Conservation (phyloP, 2,329 filamentous ascomycete species). For the Ascochyta koolunga region DNA sequence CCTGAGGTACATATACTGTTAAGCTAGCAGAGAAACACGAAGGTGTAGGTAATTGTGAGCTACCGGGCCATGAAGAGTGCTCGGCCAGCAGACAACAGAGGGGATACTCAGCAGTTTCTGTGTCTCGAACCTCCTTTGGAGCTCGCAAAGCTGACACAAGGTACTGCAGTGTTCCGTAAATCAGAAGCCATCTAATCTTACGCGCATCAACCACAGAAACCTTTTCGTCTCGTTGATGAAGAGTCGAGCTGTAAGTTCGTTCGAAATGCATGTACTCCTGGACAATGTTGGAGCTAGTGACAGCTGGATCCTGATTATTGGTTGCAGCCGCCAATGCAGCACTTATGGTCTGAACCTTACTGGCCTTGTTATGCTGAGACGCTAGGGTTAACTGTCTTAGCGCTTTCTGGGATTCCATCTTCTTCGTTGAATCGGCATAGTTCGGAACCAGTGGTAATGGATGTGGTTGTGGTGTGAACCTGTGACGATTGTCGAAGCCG, state of each 20-base stretch:
- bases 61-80: conserved; percentile 48
- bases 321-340: conserved; percentile 60
- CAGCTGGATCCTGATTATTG: conserved; percentile 48
- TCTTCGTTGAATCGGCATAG: conserved; percentile 35
- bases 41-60: conserved; percentile 22
- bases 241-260: conserved; percentile 59
- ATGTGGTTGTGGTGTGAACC: conserved; percentile 65
- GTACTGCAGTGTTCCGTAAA: conserved; percentile 77
- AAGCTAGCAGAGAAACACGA: background rate
- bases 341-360: conserved; percentile 58
- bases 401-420: conserved; percentile 41
- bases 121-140: conserved; percentile 66
- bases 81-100: conserved; percentile 56
- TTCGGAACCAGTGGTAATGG: conserved; percentile 70
- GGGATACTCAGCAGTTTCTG: conserved; percentile 64
- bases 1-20: conserved; percentile 21
- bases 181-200: conserved; percentile 78
- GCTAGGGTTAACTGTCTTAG: conserved; percentile 46
- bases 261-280: conserved; percentile 74
- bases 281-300: conserved; percentile 61
- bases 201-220: conserved; percentile 69
- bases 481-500: conserved; percentile 68
- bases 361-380: conserved; percentile 50
- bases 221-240: conserved; percentile 62
- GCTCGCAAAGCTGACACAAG: conserved; percentile 67